phyloP scores from a whole-genome alignment of 305 asterid genomes.

The Fraxinus angustifolia region DNA sequence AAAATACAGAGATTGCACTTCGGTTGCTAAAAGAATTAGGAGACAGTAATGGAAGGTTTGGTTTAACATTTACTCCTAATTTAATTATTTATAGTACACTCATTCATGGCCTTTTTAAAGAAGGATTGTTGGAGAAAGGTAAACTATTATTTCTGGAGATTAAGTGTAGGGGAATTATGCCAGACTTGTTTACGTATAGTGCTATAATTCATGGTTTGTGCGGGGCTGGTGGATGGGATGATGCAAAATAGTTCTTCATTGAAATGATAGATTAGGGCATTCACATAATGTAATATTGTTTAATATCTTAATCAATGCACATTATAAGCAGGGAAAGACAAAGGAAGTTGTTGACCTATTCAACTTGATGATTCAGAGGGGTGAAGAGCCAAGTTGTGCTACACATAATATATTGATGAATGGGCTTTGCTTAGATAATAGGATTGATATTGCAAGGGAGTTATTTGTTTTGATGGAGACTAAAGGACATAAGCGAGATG shows the following conservation, averaged over 20 bases:
- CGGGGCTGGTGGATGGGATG: slow-evolving; percentile 19
- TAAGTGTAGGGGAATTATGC: slow-evolving; percentile 19
- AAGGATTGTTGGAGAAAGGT: slow-evolving; percentile 13
- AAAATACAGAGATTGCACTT: slow-evolving; percentile 8
- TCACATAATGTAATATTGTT: too few relatives aligned
- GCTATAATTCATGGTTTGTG: slow-evolving; percentile 19
- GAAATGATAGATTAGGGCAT: too few relatives aligned
- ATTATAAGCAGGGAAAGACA: too few relatives aligned
- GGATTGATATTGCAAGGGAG: neutral
- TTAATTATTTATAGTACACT: slow-evolving; percentile 18
- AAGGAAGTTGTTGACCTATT: too few relatives aligned
- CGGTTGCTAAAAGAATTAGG: slow-evolving; percentile 23
- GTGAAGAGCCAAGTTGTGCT: neutral
- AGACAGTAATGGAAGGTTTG: neutral
- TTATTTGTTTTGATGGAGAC: neutral
- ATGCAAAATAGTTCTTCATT: neutral
- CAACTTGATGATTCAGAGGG: too few relatives aligned
- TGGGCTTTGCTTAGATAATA: neutral
- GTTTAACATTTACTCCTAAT: slow-evolving; percentile 8
- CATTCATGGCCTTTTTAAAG: slow-evolving; percentile 27
- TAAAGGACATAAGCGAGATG: neutral
- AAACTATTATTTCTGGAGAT: slow-evolving; percentile 23
- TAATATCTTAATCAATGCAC: too few relatives aligned
- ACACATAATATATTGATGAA: slow-evolving; percentile 16
- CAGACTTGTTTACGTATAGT: slow-evolving; percentile 21